Evolutionary conservation across 306 rosid genomes (phyloP).

Genomic region (Calophaca sinica): DNA sequence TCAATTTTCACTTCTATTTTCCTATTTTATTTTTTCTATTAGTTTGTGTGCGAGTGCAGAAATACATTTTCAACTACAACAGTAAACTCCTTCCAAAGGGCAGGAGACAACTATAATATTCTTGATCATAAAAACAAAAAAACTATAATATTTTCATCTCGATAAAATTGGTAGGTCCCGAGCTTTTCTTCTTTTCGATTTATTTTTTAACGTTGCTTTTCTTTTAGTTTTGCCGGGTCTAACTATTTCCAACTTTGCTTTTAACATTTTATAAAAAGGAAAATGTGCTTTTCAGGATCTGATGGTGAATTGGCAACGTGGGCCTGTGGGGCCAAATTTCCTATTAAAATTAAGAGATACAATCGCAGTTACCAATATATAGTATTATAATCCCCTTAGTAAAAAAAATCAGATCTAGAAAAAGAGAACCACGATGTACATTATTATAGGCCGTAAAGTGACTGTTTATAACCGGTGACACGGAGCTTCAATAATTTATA

Average conservation of each 20-base stretch:
- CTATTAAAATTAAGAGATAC: neutral
- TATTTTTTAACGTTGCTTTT: conserved; percentile 16
- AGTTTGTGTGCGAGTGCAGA: too few relatives aligned
- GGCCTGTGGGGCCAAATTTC: conserved; percentile 5
- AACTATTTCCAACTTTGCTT: neutral
- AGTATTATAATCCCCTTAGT: neutral
- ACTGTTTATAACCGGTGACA: neutral
- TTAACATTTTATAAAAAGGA: neutral
- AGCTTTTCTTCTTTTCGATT: neutral
- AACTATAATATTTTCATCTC: neutral
- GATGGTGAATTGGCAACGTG: neutral
- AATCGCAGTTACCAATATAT: neutral
- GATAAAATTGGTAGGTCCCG: neutral
- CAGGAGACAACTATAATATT: neutral
- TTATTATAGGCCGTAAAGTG: neutral
- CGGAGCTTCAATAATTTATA: too few relatives aligned
- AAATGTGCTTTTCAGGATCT: conserved; percentile 17
- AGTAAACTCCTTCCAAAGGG: conserved; percentile 7
- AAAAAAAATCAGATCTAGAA: too few relatives aligned
- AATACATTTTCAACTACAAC: too few relatives aligned
- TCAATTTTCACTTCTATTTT: too few relatives aligned
- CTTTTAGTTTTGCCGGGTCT: conserved; percentile 27
- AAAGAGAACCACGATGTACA: too few relatives aligned
- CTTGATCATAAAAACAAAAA: too few relatives aligned
- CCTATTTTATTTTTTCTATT: too few relatives aligned